Base-by-base conservation (phyloP, 306 rosid species). In the Herpetospermum pedunculosum region DNA sequence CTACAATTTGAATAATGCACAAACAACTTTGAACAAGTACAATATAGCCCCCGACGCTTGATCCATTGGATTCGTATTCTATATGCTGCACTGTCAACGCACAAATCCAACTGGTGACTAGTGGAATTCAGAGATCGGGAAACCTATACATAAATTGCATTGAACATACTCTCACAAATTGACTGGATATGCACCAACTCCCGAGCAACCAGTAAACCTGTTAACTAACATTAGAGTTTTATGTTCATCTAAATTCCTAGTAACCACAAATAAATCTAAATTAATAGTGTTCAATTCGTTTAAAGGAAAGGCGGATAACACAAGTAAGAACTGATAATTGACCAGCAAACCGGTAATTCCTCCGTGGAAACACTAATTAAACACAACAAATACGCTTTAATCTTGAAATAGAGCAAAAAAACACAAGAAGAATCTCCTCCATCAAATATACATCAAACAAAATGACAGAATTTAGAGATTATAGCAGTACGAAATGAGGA, bases 401-500 rank as follows among this genome's bases (percentile, higher is more conserved):
- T 52, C 59, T 2, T 9, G 5, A 35, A 28, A 37, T 30, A 38
- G 2, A 50, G 19, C 1, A 37, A 12, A 5, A 52, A 67, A 64
- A 46, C 57, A 70, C 57, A 15, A 23, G 30, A 23, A 6, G 4
- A 18, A 21, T n/a, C 49, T 9, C 72, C 44, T 35, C 64, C 47
- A 55, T 23, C 12, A 44, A 80, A 54, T 57, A 21, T 13, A 15
- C 2, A 50, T 16, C 16, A 64, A 72, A 65, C 37, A 49, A 59
- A 47, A 1, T 46, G 32, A 74, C 35, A 50, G 4, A 79, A 80
- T 49, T 19, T 14, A 8, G 8, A 30, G 25, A 50, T 58, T 81
- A 8, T 25, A 53, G 74, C 34, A 78, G 44, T 19, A 25, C 65
- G 86, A 86, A 19, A 19, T 77, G 86, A 87, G 75, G 86, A 77